Conservation (phyloP, 208 protist genomes). For the Leishmania arabica region DNA sequence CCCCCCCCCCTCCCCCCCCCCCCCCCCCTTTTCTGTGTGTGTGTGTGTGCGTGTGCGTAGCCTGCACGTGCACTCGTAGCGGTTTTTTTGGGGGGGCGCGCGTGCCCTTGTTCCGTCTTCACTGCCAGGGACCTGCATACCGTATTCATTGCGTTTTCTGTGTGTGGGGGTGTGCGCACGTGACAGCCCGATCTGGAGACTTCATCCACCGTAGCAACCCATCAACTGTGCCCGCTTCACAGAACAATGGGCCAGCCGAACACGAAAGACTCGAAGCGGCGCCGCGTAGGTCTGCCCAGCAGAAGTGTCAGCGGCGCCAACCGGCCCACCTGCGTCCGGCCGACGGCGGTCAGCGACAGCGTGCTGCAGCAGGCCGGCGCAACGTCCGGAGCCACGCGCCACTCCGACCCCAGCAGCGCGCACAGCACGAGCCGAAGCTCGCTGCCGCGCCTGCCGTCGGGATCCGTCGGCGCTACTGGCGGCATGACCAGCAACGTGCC, state of each 20-base stretch:
- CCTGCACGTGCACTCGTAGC: not conserved
- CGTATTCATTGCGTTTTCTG: not conserved
- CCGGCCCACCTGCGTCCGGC: constrained; percentile 33
- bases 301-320: constrained; percentile 3
- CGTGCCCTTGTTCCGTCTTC: not conserved
- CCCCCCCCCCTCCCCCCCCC: too few relatives aligned
- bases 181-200: not conserved
- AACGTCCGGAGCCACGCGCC: constrained; percentile 8
- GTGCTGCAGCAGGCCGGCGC: constrained; percentile 37
- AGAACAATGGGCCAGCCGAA: constrained; percentile 67
- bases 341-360: constrained; percentile 43
- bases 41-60: not conserved
- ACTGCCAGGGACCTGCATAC: not conserved
- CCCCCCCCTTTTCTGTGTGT: too few relatives aligned
- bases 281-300: constrained; percentile 10
- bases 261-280: constrained; percentile 57
- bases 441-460: constrained; percentile 14
- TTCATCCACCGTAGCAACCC: not conserved
- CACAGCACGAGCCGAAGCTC: constrained; percentile 15
- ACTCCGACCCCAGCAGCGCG: constrained; percentile 25
- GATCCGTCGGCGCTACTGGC: constrained; percentile 1
- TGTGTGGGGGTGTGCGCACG: not conserved
- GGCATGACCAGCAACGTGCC: not conserved
- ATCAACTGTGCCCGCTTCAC: not conserved
- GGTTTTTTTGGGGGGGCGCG: not conserved